phyloP scores from a whole-genome alignment of 352 stramenopile genomes.

The Phytophthora nicotianae region DNA sequence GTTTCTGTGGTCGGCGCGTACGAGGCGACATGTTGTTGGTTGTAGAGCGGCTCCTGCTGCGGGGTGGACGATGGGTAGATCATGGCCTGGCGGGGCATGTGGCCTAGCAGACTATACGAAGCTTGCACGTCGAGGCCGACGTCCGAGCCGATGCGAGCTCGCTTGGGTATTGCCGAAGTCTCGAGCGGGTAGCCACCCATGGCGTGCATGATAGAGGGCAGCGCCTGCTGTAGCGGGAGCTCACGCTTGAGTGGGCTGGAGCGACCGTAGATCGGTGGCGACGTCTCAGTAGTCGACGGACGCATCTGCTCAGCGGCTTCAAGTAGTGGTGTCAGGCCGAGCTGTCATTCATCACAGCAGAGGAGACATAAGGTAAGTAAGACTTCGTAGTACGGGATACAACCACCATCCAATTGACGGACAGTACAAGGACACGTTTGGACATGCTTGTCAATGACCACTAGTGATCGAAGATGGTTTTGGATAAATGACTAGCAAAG shows the following conservation, averaged over 20 bases:
- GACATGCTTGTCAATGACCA: neutral
- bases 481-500: neutral
- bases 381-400: slow-evolving; percentile 13
- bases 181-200: slow-evolving; percentile 44
- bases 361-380: slow-evolving; percentile 31
- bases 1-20: slow-evolving; percentile 20
- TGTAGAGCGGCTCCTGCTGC: slow-evolving; percentile 15
- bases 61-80: slow-evolving; percentile 31
- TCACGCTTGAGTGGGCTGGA: slow-evolving; percentile 36
- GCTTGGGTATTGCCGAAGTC: slow-evolving; percentile 34
- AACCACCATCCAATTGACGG: slow-evolving; percentile 21
- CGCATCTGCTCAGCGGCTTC: slow-evolving; percentile 64
- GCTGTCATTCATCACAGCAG: slow-evolving; percentile 40
- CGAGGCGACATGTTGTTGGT: slow-evolving; percentile 7
- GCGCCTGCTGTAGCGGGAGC: slow-evolving; percentile 19
- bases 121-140: slow-evolving; percentile 37
- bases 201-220: slow-evolving; percentile 51
- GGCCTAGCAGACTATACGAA: slow-evolving; percentile 35
- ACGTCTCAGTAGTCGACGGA: slow-evolving; percentile 26
- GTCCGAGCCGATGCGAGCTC: slow-evolving; percentile 40
- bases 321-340: slow-evolving; percentile 60
- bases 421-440: slow-evolving; percentile 16
- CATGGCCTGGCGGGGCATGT: slow-evolving; percentile 38
- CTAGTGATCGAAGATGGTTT: neutral
- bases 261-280: slow-evolving; percentile 8